phyloP scores from a whole-genome alignment of 352 stramenopile genomes.

The Phytophthora idaei region DNA sequence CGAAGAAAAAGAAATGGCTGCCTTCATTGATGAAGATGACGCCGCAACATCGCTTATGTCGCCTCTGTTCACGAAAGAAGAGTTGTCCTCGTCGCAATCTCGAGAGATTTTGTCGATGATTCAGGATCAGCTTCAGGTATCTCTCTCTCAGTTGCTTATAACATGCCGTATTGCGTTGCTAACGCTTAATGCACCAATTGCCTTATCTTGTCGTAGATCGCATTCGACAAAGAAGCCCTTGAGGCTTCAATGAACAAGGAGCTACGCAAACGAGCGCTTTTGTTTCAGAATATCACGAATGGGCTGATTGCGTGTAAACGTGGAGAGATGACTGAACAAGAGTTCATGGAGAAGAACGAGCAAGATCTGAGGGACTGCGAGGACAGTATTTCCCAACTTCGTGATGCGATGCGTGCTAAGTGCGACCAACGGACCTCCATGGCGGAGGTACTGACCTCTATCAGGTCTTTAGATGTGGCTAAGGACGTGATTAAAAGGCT shows the following conservation, averaged over 20 bases:
- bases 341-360: constrained; percentile 63
- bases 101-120: constrained; percentile 42
- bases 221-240: constrained; percentile 62
- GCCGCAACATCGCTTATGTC: constrained; percentile 42
- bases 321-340: constrained; percentile 47
- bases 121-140: constrained; percentile 49
- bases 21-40: constrained; percentile 42
- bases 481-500: constrained; percentile 58
- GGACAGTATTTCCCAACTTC: constrained; percentile 63
- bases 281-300: constrained; percentile 55
- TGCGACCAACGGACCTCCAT: constrained; percentile 31
- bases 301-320: constrained; percentile 36
- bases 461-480: constrained; percentile 49
- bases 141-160: background rate
- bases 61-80: constrained; percentile 41
- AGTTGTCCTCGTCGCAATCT: constrained; percentile 31
- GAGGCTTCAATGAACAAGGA: constrained; percentile 54
- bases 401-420: constrained; percentile 40
- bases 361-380: constrained; percentile 60
- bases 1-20: constrained; percentile 45
- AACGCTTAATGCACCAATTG: background rate
- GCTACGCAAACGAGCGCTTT: constrained; percentile 51
- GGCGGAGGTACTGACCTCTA: constrained; percentile 44
- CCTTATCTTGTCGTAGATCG: constrained; percentile 33
- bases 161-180: background rate